Conservation (phyloP, 192 early-diverging fungal species). For the Backusella mclennaniae region DNA sequence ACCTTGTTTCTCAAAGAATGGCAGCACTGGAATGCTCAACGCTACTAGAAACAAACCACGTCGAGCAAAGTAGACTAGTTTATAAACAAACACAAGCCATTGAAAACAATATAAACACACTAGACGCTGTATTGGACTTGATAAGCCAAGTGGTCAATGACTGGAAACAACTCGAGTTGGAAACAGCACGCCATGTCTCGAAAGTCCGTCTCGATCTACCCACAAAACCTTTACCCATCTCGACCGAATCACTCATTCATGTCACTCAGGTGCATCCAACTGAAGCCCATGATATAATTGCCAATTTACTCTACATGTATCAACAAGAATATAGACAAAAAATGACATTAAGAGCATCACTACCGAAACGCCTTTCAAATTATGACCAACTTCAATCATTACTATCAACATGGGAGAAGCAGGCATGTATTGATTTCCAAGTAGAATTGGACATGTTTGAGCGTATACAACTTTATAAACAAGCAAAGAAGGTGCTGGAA, state of each 20-base stretch:
- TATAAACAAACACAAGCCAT: constrained; percentile 15
- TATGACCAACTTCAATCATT: neutral
- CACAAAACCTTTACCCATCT: constrained; percentile 6
- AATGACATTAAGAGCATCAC: neutral
- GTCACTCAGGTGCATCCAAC: constrained; percentile 6
- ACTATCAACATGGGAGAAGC: constrained; percentile 13
- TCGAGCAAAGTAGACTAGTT: neutral
- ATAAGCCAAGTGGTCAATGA: neutral
- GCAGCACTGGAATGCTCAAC: neutral
- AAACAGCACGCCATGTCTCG: constrained; percentile 7
- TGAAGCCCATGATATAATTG: constrained; percentile 15
- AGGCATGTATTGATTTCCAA: constrained; percentile 17
- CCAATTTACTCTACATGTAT: constrained; percentile 5
- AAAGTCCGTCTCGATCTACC: neutral
- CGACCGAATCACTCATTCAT: constrained; percentile 24
- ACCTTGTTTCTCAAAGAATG: constrained; percentile 12
- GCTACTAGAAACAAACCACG: neutral
- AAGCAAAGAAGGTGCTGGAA: constrained; percentile 25
- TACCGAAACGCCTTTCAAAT: neutral
- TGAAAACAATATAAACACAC: neutral
- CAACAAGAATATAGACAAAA: constrained; percentile 12
- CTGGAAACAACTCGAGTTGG: neutral
- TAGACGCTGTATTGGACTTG: neutral
- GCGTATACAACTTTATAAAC: constrained; percentile 26
- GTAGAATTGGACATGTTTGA: constrained; percentile 20